Conservation (phyloP, 2,329 filamentous ascomycete species). For the Cercospora nicotianae region DNA sequence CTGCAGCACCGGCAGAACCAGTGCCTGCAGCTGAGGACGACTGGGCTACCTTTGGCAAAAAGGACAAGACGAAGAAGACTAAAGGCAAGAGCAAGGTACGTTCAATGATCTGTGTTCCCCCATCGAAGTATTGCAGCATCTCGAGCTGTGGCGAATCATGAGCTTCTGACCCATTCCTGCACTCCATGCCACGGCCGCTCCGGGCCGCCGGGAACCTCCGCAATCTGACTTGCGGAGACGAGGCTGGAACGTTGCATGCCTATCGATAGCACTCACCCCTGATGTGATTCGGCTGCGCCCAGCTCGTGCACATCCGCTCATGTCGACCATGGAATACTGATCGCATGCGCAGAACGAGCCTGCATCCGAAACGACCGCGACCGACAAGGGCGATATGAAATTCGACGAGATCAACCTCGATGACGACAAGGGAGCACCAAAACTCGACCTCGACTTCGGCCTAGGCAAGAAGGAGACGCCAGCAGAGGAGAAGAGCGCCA, state of each 20-base stretch:
- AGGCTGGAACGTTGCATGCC: slow-evolving; percentile 13
- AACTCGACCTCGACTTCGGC: slow-evolving; percentile 51
- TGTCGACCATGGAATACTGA: slow-evolving; percentile 23
- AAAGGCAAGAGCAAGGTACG: slow-evolving; percentile 41
- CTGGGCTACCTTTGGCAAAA: slow-evolving; percentile 23
- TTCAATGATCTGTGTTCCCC: slow-evolving; percentile 6
- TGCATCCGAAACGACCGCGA: slow-evolving; percentile 26
- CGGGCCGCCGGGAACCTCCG: slow-evolving; percentile 34
- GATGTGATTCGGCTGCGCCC: slow-evolving; percentile 20
- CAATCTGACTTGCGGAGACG: slow-evolving; percentile 33
- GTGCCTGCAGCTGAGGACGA: slow-evolving; percentile 35
- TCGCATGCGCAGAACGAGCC: slow-evolving; percentile 31
- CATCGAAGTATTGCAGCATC: slow-evolving; percentile 9
- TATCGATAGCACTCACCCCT: slow-evolving; percentile 31
- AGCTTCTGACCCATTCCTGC: slow-evolving; percentile 11
- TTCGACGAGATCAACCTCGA: slow-evolving; percentile 51
- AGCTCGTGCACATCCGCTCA: slow-evolving; percentile 20
- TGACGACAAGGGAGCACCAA: slow-evolving; percentile 46
- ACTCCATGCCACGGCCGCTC: slow-evolving; percentile 6
- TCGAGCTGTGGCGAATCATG: slow-evolving; percentile 22
- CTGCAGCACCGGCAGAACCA: slow-evolving; percentile 29
- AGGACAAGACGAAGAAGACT: slow-evolving; percentile 36
- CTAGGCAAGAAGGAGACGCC: slow-evolving; percentile 28
- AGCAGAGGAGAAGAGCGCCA: slow-evolving; percentile 32
- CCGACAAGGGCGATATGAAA: slow-evolving; percentile 41